Conservation (phyloP, 768 basidiomycete species). For the Lactarius akahatsu region DNA sequence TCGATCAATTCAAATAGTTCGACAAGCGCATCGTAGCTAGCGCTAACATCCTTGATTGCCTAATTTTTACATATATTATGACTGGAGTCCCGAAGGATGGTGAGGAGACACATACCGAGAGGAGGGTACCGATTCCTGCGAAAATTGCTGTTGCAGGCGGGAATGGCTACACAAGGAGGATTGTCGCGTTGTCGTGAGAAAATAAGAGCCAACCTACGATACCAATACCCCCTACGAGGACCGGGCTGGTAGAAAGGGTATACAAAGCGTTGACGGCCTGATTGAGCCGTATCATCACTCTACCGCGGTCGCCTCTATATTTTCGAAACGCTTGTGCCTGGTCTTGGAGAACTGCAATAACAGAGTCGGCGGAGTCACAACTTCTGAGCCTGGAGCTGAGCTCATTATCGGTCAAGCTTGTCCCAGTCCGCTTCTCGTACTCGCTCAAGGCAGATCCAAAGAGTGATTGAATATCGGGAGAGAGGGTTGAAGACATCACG, state of each 20-base stretch:
- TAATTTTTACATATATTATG: background rate
- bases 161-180: background rate
- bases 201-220: background rate
- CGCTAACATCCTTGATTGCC: background rate
- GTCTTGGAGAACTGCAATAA: background rate
- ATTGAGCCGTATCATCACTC: background rate
- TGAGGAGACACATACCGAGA: background rate
- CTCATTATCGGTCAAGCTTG: background rate
- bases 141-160: background rate
- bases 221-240: background rate
- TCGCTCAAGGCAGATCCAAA: background rate
- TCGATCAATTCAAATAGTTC: background rate
- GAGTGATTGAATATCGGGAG: background rate
- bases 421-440: background rate
- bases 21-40: background rate
- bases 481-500: slow-evolving; percentile 2
- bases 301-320: background rate
- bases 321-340: background rate
- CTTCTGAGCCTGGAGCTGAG: background rate
- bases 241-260: background rate
- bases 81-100: too few species aligned
- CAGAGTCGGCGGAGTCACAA: background rate
- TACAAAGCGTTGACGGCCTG: background rate
- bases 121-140: background rate
- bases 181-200: too few species aligned